Percentiles rank a stretch among this genome's conserved stretches.
These are phyloP conservation scores for Syzygium oleosum DNA, from an alignment of 345 rosid genomes.

Conservation along the genomic window DNA sequence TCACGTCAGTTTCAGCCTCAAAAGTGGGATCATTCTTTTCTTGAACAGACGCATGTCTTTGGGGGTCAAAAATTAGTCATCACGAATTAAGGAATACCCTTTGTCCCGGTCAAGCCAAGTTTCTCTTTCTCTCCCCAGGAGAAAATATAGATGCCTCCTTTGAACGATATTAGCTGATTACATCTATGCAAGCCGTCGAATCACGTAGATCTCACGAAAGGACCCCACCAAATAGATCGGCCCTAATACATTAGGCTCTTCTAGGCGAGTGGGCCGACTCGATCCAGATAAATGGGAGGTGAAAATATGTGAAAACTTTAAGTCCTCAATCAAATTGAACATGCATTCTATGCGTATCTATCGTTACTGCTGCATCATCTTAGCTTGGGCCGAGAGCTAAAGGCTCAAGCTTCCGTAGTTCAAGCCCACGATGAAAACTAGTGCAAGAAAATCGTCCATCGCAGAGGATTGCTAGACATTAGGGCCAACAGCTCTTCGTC, in stretches of 20 bases:
- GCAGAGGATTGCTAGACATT: background rate
- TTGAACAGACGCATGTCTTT: background rate
- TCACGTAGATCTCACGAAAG: background rate
- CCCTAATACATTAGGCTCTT: background rate
- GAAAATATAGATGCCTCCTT: background rate
- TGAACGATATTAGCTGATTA: background rate
- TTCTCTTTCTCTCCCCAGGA: background rate
- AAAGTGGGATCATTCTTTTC: background rate
- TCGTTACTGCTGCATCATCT: background rate
- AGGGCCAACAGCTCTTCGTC: background rate
- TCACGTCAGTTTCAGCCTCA: background rate
- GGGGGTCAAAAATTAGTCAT: background rate
- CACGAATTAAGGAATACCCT: background rate
- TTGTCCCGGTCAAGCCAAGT: background rate
- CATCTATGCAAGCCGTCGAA: fast-evolving
- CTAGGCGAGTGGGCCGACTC: background rate
- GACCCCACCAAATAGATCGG: background rate
- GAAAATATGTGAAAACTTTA: background rate
- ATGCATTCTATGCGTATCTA: background rate
- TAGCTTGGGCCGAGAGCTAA: background rate
- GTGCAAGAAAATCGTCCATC: background rate
- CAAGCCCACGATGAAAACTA: background rate
- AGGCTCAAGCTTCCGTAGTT: background rate
- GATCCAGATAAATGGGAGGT: background rate
- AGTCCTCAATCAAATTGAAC: background rate